Evolutionary conservation across 257 asterid species (phyloP).

Genomic region (Solanum appendiculatum): DNA sequence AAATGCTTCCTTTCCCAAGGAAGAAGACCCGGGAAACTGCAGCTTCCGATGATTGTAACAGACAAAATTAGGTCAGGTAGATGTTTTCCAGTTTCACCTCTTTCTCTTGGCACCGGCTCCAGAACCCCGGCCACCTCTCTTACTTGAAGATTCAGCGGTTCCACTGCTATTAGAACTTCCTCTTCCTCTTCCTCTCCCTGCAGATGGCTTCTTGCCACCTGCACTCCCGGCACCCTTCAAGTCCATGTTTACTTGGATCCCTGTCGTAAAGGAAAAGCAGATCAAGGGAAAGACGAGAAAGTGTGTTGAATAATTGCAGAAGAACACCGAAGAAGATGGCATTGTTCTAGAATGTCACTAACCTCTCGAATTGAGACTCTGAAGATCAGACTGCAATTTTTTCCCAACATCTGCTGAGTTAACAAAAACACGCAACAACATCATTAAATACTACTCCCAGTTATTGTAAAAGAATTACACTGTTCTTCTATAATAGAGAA

Average conservation of each 20-base stretch:
- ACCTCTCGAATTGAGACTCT: slow-evolving; percentile 66
- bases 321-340: neutral
- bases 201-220: slow-evolving; percentile 33
- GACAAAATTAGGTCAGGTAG: neutral
- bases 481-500: neutral
- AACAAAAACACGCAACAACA: slow-evolving; percentile 23
- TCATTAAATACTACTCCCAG: neutral
- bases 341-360: slow-evolving; percentile 3
- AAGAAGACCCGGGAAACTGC: neutral
- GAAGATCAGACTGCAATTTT: slow-evolving; percentile 62
- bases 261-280: slow-evolving; percentile 13
- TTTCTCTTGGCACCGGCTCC: slow-evolving; percentile 62
- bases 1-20: neutral
- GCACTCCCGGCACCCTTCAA: slow-evolving; percentile 62
- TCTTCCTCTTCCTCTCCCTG: slow-evolving; percentile 50
- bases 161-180: slow-evolving; percentile 29
- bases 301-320: neutral
- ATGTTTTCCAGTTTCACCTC: slow-evolving; percentile 29
- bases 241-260: slow-evolving; percentile 63
- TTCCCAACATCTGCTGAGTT: slow-evolving; percentile 40
- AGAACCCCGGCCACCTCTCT: slow-evolving; percentile 34
- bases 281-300: neutral
- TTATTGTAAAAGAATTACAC: neutral
- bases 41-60: neutral
- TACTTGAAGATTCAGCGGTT: slow-evolving; percentile 30